Percentiles rank a stretch among this genome's conserved stretches.
These are phyloP conservation scores for Cyclotella kingstonii DNA, from an alignment of 108 stramenopile genomes.

Conservation along the genomic window DNA sequence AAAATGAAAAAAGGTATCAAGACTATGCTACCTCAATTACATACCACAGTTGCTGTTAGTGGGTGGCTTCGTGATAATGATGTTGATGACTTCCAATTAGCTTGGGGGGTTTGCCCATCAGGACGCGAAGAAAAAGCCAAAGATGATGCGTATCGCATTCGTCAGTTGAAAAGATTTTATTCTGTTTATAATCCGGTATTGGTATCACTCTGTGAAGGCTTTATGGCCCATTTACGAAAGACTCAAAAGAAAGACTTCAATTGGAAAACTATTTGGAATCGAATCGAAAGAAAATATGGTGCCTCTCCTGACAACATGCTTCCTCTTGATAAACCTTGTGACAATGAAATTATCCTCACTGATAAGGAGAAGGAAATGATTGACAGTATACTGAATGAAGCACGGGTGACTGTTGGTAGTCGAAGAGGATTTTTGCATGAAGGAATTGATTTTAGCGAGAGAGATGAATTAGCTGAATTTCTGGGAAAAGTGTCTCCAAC, in stretches of 20 bases:
- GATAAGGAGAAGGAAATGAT: conserved; percentile 42
- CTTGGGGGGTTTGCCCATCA: conserved; percentile 58
- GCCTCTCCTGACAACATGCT: conserved; percentile 48
- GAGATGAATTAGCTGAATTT: conserved; percentile 37
- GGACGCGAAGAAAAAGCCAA: conserved; percentile 27
- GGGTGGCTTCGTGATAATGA: conserved; percentile 60
- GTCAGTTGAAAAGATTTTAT: conserved; percentile 53
- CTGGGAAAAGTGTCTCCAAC: conserved; percentile 15
- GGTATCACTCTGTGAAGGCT: conserved; percentile 41
- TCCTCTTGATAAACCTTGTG: conserved; percentile 37
- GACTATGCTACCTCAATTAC: conserved; percentile 48
- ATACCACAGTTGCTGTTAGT: conserved; percentile 49
- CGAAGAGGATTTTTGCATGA: conserved; percentile 18
- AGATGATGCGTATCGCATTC: conserved; percentile 23
- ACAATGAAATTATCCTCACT: conserved; percentile 40
- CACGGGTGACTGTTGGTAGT: conserved; percentile 20
- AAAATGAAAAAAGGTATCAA: conserved; percentile 44
- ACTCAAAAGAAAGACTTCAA: conserved; percentile 35
- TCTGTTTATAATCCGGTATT: conserved; percentile 46
- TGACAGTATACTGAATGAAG: conserved; percentile 33
- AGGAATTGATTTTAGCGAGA: conserved; percentile 35
- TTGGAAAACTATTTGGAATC: conserved; percentile 40
- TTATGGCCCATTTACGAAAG: conserved; percentile 27
- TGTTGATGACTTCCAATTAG: conserved; percentile 54
- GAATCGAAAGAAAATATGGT: conserved; percentile 48